Conservation (phyloP, 1,284 basidiomycete genomes). For the Pseudozyma thailandica region DNA sequence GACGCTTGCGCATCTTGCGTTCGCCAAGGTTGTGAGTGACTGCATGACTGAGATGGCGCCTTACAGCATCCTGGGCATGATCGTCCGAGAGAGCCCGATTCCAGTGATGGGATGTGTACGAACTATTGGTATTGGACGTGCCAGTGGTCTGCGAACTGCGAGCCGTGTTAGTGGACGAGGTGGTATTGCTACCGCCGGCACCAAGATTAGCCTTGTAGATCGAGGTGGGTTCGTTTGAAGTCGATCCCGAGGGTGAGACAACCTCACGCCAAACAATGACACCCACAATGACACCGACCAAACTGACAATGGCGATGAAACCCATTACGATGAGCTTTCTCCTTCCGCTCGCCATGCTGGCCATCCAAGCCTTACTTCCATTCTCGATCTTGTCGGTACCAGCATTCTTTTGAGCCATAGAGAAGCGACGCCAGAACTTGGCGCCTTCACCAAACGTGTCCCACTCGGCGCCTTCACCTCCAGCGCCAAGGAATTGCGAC, state of each 20-base stretch:
- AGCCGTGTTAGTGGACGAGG: conserved; percentile 12
- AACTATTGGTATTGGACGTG: conserved; percentile 6
- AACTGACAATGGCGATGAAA: conserved; percentile 25
- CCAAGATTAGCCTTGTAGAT: conserved; percentile 50
- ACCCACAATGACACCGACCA: conserved; percentile 55
- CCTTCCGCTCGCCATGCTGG: conserved; percentile 27
- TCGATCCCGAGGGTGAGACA: conserved; percentile 26
- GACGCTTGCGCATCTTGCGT: conserved; percentile 22
- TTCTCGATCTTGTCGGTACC: conserved; percentile 41
- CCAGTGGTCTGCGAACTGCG: conserved; percentile 15
- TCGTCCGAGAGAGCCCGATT: conserved; percentile 15
- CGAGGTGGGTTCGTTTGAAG: conserved; percentile 23
- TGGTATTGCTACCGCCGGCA: conserved; percentile 7
- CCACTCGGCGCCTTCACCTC: conserved; percentile 60
- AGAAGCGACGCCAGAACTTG: conserved; percentile 62
- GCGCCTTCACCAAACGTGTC: conserved; percentile 57
- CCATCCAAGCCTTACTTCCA: conserved; percentile 38
- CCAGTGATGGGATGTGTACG: conserved; percentile 6
- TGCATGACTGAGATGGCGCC: conserved; percentile 17
- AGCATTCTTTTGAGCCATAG: conserved; percentile 49
- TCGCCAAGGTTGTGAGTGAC: conserved; percentile 6
- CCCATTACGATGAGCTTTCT: conserved; percentile 51
- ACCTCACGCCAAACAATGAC: conserved; percentile 61
- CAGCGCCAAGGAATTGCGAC: conserved; percentile 55
- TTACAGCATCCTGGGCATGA: conserved; percentile 5